phyloP scores from a whole-genome alignment of 805 yeast species.

The Myxozyma mucilagina region DNA sequence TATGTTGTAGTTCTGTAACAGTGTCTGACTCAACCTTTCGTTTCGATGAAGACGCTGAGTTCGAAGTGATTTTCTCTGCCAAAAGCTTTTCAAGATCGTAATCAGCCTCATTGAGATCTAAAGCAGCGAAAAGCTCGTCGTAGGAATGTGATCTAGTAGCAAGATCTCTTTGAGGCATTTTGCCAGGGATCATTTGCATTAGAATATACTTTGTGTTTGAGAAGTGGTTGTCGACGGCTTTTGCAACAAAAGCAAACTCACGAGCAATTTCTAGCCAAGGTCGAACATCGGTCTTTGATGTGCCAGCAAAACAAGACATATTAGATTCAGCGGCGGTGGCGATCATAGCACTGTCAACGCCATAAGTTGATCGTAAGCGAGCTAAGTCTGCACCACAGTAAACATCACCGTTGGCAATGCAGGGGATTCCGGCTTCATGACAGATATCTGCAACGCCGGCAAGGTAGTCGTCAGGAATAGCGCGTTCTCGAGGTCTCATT shows the following conservation, averaged over 20 bases:
- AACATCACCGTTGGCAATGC: conserved; percentile 82
- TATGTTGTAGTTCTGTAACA: no score
- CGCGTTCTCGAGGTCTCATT: conserved; percentile 81
- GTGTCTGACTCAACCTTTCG: neutral
- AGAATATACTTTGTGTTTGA: conserved; percentile 82
- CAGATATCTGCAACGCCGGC: conserved; percentile 63
- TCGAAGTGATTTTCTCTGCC: neutral
- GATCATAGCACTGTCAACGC: conserved; percentile 82
- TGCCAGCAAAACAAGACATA: conserved; percentile 65
- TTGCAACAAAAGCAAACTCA: conserved; percentile 59
- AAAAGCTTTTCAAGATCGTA: neutral
- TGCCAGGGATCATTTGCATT: conserved; percentile 77
- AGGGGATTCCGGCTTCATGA: conserved; percentile 59
- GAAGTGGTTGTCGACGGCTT: conserved; percentile 57
- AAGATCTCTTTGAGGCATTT: conserved; percentile 56
- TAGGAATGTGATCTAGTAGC: conserved; percentile 58
- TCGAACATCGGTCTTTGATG: conserved; percentile 37
- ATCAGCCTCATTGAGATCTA: neutral
- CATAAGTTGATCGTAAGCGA: conserved; percentile 53
- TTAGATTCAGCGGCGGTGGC: conserved; percentile 88
- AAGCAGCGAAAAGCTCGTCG: conserved; percentile 35
- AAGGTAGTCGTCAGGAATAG: conserved; percentile 65
- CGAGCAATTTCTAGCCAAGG: conserved; percentile 55
- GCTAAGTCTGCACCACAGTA: conserved; percentile 54
- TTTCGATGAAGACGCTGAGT: neutral